Evolutionary conservation across 208 protist species (phyloP).

Genomic region (Leishmania arabica): DNA sequence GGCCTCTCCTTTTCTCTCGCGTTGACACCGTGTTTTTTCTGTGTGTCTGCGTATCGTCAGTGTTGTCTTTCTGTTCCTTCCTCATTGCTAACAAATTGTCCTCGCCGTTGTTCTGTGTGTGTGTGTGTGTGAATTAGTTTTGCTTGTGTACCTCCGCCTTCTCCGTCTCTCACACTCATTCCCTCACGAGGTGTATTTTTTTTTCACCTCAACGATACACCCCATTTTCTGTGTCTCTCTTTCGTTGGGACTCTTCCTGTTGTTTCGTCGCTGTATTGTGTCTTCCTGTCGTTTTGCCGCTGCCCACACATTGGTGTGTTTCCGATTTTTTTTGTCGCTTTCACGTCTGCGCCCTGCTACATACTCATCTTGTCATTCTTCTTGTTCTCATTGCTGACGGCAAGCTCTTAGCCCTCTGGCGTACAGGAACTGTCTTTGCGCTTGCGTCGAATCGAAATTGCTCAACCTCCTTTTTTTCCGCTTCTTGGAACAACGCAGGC

Average conservation of each 20-base stretch:
- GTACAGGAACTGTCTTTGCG: background rate
- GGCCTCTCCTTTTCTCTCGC: background rate
- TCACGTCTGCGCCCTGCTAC: background rate
- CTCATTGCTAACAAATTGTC: background rate
- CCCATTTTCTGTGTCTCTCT: background rate
- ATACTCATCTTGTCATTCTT: background rate
- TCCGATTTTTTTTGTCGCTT: background rate
- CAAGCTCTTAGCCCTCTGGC: background rate
- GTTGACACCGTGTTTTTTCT: background rate
- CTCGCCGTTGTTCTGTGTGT: background rate
- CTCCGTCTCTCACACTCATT: background rate
- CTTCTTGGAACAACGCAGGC: background rate
- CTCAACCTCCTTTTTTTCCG: background rate
- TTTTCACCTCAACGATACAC: background rate
- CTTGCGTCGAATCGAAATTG: background rate
- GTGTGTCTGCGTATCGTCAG: background rate
- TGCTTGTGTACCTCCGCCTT: background rate
- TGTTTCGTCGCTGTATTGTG: background rate
- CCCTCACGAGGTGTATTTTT: background rate
- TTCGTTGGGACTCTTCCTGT: background rate
- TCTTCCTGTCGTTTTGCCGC: background rate
- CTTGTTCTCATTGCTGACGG: background rate
- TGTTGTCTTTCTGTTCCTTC: background rate
- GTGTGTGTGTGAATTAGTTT: background rate
- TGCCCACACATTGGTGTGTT: background rate